These are phyloP conservation scores for Ogataea neopini DNA, from an alignment of 805 yeast species.

Conservation along the genomic window DNA sequence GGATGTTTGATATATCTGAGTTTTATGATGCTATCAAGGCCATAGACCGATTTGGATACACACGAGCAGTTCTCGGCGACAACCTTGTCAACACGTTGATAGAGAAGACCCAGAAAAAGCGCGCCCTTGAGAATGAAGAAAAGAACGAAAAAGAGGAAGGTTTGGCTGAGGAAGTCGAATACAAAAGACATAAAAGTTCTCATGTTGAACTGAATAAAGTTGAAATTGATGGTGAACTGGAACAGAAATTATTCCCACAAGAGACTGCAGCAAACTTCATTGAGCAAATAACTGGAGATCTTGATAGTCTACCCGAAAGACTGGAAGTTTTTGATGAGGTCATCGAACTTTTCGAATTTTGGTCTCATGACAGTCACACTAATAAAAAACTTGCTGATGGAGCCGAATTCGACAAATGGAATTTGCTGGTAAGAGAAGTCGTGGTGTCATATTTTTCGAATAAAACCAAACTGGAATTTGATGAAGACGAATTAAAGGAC, in stretches of 20 bases:
- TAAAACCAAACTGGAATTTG: conserved; percentile 32
- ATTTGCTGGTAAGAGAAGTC: conserved; percentile 28
- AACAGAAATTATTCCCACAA: conserved; percentile 15
- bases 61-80: conserved; percentile 26
- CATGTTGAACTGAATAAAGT: conserved; percentile 1
- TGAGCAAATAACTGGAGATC: conserved; percentile 16
- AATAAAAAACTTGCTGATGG: conserved; percentile 11
- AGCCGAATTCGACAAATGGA: conserved; percentile 22
- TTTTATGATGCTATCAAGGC: conserved; percentile 28
- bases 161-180: too few species aligned
- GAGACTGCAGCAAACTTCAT: conserved; percentile 22
- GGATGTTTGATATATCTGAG: conserved; percentile 31
- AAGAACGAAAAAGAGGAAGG: background rate
- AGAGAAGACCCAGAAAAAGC: conserved; percentile 13
- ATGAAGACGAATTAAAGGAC: conserved; percentile 31
- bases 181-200: background rate
- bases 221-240: background rate
- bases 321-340: conserved; percentile 32
- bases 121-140: background rate
- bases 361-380: conserved; percentile 25
- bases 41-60: conserved; percentile 29
- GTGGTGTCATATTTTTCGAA: conserved; percentile 30
- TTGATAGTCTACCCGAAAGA: conserved; percentile 25
- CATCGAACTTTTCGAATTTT: conserved; percentile 31
- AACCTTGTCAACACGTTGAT: conserved; percentile 24